Evolutionary conservation across 2,329 filamentous ascomycete genomes (phyloP), one percentile per base, ranked within the genome.

Genomic region (Ophiocordyceps camponoti-rufipedis): DNA sequence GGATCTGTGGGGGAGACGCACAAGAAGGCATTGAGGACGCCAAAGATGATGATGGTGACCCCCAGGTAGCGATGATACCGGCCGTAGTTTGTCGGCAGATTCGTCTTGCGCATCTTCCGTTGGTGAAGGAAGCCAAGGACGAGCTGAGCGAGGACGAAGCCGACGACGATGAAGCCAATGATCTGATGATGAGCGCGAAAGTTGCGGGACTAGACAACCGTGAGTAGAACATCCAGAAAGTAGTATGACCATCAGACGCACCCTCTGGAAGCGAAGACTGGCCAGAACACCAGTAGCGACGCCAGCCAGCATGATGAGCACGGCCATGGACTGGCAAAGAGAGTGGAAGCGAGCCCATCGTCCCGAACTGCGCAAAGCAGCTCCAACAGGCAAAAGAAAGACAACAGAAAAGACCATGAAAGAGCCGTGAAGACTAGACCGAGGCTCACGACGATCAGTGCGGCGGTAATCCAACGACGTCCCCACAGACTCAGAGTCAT

Each of bases 21-120:
- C 71, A 78, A 58, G 50, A 77, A 75, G 19, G 65, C 72, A 50
- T 80, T 78, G 46, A 71, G 52, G 14, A 74, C 60, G 41, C 73
- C 76, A 4, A 76, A 53, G 10, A 68, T 55, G 18, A 80, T 64
- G 33, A 74, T 62, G 4, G 69, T 42, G 13, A 75, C 68, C 2
- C 77, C 77, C 3, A 76, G 59, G 69, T 74, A 75, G 18, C 73
- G 58, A 57, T 81, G 77, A 23, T 72, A 60, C 16, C 62, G 69
- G 45, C 70, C 66, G 32, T 75, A 63, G 50, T 66, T 64, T 28
- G 72, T 73, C 1, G 69, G 58, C 19, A 63, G 48, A 46, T 69
- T 60, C 2, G 70, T 74, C 55, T 64, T 61, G 52, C 67, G 70
- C 56, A 64, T 75, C 35, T 70, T 62, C 42, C 65, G 61, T 52